A percentile compares a stretch with the other conserved stretches of the same genome.
These are phyloP conservation scores for Beauveria scarabaeidicola DNA, from an alignment of 2,329 filamentous ascomycete genomes.

Conservation along the genomic window DNA sequence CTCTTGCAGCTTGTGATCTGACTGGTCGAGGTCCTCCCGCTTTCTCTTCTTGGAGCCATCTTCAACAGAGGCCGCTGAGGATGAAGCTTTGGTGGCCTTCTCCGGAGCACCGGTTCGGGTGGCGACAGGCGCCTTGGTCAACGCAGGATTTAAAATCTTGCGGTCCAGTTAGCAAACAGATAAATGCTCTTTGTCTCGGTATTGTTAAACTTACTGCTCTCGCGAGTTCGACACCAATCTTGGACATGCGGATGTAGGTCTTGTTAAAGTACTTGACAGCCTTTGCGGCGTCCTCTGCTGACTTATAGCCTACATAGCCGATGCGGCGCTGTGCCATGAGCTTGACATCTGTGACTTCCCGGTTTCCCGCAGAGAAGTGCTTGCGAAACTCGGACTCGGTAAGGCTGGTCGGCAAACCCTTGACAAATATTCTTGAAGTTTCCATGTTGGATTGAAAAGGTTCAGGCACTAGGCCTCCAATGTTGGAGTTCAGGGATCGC, in stretches of 20 bases:
- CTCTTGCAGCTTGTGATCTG: constrained; percentile 76
- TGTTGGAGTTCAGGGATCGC: constrained; percentile 9
- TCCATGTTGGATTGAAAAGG: constrained; percentile 30
- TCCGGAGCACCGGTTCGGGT: constrained; percentile 4
- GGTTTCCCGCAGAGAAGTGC: constrained; percentile 70
- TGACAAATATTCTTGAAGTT: constrained; percentile 67
- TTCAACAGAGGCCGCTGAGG: constrained; percentile 20
- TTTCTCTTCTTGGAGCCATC: constrained; percentile 59
- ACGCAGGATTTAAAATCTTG: constrained; percentile 37
- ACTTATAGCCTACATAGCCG: constrained; percentile 92
- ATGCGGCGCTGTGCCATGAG: constrained; percentile 83
- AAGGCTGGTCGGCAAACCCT: constrained; percentile 77
- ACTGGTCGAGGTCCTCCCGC: constrained; percentile 46
- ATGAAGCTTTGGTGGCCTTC: neutral
- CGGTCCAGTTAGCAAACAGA: constrained; percentile 29
- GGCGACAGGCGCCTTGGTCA: constrained; percentile 20
- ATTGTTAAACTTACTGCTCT: constrained; percentile 52
- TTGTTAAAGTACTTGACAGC: constrained; percentile 94
- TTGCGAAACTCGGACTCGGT: constrained; percentile 78
- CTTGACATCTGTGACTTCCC: constrained; percentile 82
- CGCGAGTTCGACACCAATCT: constrained; percentile 81
- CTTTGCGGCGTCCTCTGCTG: constrained; percentile 65
- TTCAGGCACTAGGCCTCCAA: constrained; percentile 14
- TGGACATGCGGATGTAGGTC: constrained; percentile 92
- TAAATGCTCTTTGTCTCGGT: neutral